Percentiles rank a stretch among this genome's conserved stretches.
Conservation (phyloP, 768 basidiomycete species). For the Cyclocybe aegerita region DNA sequence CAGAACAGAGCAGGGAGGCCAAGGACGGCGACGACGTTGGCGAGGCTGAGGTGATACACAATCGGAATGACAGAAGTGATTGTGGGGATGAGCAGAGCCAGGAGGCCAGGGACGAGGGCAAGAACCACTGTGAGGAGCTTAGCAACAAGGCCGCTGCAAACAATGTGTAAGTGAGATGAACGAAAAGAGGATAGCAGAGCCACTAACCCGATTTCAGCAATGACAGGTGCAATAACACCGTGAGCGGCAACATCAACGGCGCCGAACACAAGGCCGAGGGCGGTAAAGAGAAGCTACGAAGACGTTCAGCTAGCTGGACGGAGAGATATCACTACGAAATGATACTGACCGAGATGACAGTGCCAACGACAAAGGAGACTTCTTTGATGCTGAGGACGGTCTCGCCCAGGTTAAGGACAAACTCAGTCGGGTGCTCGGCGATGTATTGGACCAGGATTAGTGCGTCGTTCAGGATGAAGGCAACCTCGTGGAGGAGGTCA, state of each 20-base stretch:
- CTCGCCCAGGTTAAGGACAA: constrained; percentile 9
- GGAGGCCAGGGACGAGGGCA: constrained; percentile 15
- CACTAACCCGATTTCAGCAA: constrained; percentile 19
- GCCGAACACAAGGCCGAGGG: constrained; percentile 10
- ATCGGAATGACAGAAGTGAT: constrained; percentile 13
- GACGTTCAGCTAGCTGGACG: background rate
- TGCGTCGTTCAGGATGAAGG: constrained; percentile 11
- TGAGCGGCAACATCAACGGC: constrained; percentile 8
- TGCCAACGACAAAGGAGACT: constrained; percentile 14
- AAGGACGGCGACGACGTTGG: constrained; percentile 15
- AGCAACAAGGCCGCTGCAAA: constrained; percentile 16
- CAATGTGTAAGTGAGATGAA: background rate
- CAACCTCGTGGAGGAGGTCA: constrained; percentile 14
- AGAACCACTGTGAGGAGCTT: constrained; percentile 14
- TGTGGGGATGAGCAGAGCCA: constrained; percentile 11
- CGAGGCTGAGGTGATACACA: constrained; percentile 14
- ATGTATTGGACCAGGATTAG: constrained; percentile 15
- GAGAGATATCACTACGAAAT: background rate
- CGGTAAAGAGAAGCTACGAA: constrained; percentile 17
- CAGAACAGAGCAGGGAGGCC: constrained; percentile 10
- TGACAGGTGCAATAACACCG: constrained; percentile 11
- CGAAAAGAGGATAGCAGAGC: background rate
- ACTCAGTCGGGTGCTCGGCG: constrained; percentile 11
- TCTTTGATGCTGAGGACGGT: constrained; percentile 10
- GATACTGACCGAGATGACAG: constrained; percentile 20